Conservation (phyloP, 1,284 basidiomycete genomes). For the Spongiforma sp. region DNA sequence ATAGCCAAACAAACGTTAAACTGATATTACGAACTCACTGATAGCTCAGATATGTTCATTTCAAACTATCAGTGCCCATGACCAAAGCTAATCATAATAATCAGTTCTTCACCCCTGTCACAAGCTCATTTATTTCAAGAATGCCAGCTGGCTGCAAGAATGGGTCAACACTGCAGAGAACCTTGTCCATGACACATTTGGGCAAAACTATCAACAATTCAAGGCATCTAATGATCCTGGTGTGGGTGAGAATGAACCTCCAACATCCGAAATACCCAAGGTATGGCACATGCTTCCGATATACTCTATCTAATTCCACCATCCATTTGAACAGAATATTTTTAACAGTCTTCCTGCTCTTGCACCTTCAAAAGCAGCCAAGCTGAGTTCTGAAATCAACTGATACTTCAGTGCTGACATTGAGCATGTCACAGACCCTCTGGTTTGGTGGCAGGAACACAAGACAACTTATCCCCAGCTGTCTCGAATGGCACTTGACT, state of each 20-base stretch:
- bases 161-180: conserved; percentile 22
- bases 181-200: not conserved
- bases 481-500: not conserved
- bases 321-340: too few species aligned
- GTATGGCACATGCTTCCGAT: too few species aligned
- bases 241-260: too few species aligned
- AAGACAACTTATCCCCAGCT: not conserved
- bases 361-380: too few species aligned
- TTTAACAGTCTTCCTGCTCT: too few species aligned
- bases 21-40: not conserved
- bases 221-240: too few species aligned
- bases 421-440: not conserved
- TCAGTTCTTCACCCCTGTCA: conserved; percentile 29
- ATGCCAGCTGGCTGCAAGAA: conserved; percentile 18
- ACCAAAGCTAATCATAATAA: too few species aligned
- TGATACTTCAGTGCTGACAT: too few species aligned
- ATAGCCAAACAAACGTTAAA: not conserved
- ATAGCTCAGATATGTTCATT: not conserved
- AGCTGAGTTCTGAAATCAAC: too few species aligned
- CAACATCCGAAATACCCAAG: too few species aligned
- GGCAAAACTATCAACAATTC: not conserved
- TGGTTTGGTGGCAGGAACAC: not conserved
- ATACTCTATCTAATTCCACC: too few species aligned
- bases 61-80: not conserved
- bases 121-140: conserved; percentile 29